Evolutionary conservation across 2,329 filamentous ascomycete species (phyloP), one percentile per base, ranked within the genome.

Genomic region (Colletotrichum kahawae): DNA sequence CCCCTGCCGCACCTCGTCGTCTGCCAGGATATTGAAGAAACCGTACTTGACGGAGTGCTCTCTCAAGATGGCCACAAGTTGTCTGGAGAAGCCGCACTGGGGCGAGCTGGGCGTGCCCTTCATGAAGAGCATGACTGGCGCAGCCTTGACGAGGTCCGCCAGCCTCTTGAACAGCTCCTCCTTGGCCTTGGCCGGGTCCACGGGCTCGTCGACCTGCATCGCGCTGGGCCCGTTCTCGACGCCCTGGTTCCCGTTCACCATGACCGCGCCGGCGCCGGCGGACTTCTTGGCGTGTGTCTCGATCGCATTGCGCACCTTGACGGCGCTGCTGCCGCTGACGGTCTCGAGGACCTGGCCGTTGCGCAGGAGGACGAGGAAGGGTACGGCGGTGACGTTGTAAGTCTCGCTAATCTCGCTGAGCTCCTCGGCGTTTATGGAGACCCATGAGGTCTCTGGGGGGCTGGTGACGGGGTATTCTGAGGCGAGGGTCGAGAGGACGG

Each of bases 91-190:
- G 4, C 97, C 95, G 81, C 96, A 98, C 84, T 98, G 94, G 1
- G 95, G 95, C 36, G 92, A 90, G 78, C 93, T 95, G 0, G 95
- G 95, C 4, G 95, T 97, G n/a, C 95, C 96, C 87, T 98, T 98
- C 95, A 98, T 98, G 85, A 99, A 99, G 33, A 99, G 89, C 97
- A 99, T 99, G 36, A 99, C 96, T 0, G 96, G 95, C 36, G 97
- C 96, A 7, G 97, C 97, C 87, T 96, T 98, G 78, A 98, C 96
- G 43, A 99, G 90, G 79, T 97, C 94, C 24, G 86, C 90, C 48
- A 99, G 88, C 36, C 96, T 90, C 83, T 94, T 93, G 84, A 95
- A 93, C 69, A 99, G 87, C 78, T 97, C 95, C 83, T 98, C 95
- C 86, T 96, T 96, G 65, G 90, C 90, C 84, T 92, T 90, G 21